A percentile compares a stretch with the other conserved stretches of the same genome.
Evolutionary conservation across 2,329 filamentous ascomycete species (phyloP).

Genomic region (Diaporthe amygdali): DNA sequence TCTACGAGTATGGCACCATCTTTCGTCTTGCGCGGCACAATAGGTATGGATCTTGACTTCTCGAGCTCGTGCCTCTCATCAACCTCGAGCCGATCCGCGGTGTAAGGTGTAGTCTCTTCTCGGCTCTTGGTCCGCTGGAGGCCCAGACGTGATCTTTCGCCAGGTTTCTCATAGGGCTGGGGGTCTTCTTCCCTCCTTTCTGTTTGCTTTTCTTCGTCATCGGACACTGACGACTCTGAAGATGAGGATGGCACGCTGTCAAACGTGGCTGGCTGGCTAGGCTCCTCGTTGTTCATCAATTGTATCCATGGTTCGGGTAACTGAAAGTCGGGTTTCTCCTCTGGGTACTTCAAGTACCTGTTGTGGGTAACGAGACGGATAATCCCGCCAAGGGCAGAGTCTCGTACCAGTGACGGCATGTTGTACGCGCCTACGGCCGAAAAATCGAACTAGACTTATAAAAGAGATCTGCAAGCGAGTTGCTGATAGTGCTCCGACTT

Average conservation of each 20-base stretch:
- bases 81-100: slow-evolving; percentile 30
- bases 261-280: slow-evolving; percentile 16
- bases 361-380: slow-evolving; percentile 36
- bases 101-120: slow-evolving; percentile 32
- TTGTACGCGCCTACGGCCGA: background rate
- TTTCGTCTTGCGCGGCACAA: slow-evolving; percentile 35
- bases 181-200: slow-evolving; percentile 23
- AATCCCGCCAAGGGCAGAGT: slow-evolving; percentile 34
- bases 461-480: background rate
- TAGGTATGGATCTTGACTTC: slow-evolving; percentile 34
- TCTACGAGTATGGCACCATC: slow-evolving; percentile 37
- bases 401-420: slow-evolving; percentile 23
- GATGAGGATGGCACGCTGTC: slow-evolving; percentile 16
- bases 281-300: slow-evolving; percentile 75
- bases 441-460: background rate
- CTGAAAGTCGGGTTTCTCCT: slow-evolving; percentile 71
- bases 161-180: slow-evolving; percentile 24
- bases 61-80: slow-evolving; percentile 33
- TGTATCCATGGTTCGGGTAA: slow-evolving; percentile 69
- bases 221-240: slow-evolving; percentile 18
- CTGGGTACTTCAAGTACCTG: slow-evolving; percentile 59
- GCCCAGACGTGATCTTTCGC: slow-evolving; percentile 20
- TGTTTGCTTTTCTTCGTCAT: slow-evolving; percentile 31
- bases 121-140: slow-evolving; percentile 30
- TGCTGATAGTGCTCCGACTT: background rate